Base-by-base conservation (phyloP, 2,329 filamentous ascomycete species). In the Elsinoe necatrix region DNA sequence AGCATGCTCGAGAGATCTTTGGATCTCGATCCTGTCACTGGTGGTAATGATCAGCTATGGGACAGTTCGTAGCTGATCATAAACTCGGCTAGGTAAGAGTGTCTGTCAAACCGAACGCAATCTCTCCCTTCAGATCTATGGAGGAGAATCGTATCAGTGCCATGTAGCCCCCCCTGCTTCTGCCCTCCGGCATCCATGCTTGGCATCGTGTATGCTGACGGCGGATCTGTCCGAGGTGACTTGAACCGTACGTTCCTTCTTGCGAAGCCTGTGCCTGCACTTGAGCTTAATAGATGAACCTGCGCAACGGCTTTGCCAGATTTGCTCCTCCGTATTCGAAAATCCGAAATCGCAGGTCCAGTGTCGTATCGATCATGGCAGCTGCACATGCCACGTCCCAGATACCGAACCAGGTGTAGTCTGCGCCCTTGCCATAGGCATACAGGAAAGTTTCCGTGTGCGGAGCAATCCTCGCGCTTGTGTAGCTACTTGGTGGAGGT, bases 361-460 rank as follows among this genome's bases (percentile, higher is more conserved):
- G 8, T 25, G 37, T 12, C 9, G n/a, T 31, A 23, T 52, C 20
- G n/a, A 4, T 14, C 7, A 21, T 23, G 14, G 18, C 11, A 4
- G n/a, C 2, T 11, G 14, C 31, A 16, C 27, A 37, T 37, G 20
- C 11, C 4, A 37, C 48, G 9, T 21, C 48, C 6, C 4, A 8
- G 16, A 35, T 57, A 6, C 79, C 71, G 66, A 90, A 93, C 1
- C 72, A 79, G 0, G 87, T 89, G 71, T 92, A 95, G 51, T 84
- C 87, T 3, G 95, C 77, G 0, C 90, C 90, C 58, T 83, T 89
- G 0, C 90, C 90, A 63, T 95, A 95, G 42, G 88, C 85, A 66
- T 84, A 95, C 89, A 62, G 50, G 34, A 37, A 54, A 58, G 45
- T 58, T 60, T 34, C 29, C 12, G 55, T 57, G 55, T 47, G 58